These are phyloP conservation scores for Exserohilum rostratum DNA, from an alignment of 2,329 filamentous ascomycete species.

Conservation along the genomic window DNA sequence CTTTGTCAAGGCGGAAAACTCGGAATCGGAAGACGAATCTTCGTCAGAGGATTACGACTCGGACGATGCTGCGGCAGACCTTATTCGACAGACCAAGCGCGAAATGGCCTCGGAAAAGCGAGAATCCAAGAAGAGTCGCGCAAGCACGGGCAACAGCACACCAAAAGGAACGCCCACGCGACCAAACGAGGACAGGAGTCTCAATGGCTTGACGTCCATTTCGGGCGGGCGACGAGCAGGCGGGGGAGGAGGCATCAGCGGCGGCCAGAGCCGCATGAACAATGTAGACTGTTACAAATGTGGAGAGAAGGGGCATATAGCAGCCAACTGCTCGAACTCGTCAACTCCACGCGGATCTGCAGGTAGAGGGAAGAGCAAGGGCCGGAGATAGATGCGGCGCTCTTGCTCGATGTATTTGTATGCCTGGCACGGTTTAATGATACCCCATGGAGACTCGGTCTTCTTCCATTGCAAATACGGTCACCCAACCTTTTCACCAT, in stretches of 20 bases:
- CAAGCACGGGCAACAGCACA: slow-evolving; percentile 54
- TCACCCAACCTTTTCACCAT: slow-evolving; percentile 18
- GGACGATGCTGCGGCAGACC: slow-evolving; percentile 51
- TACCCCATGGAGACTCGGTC: slow-evolving; percentile 21
- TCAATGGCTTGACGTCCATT: slow-evolving; percentile 68
- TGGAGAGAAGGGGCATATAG: slow-evolving; percentile 66
- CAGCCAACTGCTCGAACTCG: slow-evolving; percentile 59
- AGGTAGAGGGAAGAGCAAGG: slow-evolving; percentile 32
- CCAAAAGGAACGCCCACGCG: slow-evolving; percentile 63
- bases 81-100: slow-evolving; percentile 55
- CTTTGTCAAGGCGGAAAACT: slow-evolving; percentile 28
- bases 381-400: slow-evolving; percentile 25
- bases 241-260: slow-evolving; percentile 11
- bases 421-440: slow-evolving; percentile 17
- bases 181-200: slow-evolving; percentile 67
- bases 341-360: slow-evolving; percentile 29
- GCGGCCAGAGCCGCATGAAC: slow-evolving; percentile 31
- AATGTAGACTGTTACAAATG: slow-evolving; percentile 65
- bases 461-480: slow-evolving; percentile 1
- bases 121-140: slow-evolving; percentile 54
- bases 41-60: slow-evolving; percentile 51
- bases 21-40: slow-evolving; percentile 31
- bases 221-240: slow-evolving; percentile 54
- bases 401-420: slow-evolving; percentile 3
- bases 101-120: slow-evolving; percentile 53